Conservation (phyloP, 2,329 filamentous ascomycete species). For the Hymenoscyphus infarciens region DNA sequence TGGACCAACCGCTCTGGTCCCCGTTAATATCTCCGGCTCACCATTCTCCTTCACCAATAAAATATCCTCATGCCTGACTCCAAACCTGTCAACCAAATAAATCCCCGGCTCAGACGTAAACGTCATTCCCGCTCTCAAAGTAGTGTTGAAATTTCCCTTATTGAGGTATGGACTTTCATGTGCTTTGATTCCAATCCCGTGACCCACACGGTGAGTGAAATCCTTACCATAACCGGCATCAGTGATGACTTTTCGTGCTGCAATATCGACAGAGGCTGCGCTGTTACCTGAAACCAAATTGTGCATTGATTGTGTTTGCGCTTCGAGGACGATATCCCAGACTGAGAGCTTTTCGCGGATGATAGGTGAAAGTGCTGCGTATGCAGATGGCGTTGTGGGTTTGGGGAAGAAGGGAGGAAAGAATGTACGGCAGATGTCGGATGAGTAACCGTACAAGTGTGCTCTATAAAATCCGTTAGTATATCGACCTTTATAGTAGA, state of each 20-base stretch:
- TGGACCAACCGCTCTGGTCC: conserved; percentile 47
- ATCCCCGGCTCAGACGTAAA: conserved; percentile 64
- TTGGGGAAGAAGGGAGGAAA: conserved; percentile 41
- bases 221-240: conserved; percentile 54
- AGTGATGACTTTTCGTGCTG: conserved; percentile 54
- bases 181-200: conserved; percentile 64
- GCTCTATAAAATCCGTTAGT: conserved; percentile 37
- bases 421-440: conserved; percentile 62
- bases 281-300: conserved; percentile 50
- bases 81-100: conserved; percentile 57
- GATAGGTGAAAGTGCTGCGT: conserved; percentile 18
- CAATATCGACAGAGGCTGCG: conserved; percentile 58
- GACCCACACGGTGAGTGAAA: conserved; percentile 61
- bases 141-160: conserved; percentile 51
- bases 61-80: conserved; percentile 60
- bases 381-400: conserved; percentile 18
- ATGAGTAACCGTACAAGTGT: conserved; percentile 60
- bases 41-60: conserved; percentile 53
- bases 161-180: conserved; percentile 64
- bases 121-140: conserved; percentile 54
- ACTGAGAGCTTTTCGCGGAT: conserved; percentile 50
- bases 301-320: conserved; percentile 52
- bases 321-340: conserved; percentile 60
- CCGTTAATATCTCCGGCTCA: conserved; percentile 53
- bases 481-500: background rate